These are phyloP conservation scores for Cryptococcus sp. DNA, from an alignment of 1,284 basidiomycete species.

Conservation along the genomic window DNA sequence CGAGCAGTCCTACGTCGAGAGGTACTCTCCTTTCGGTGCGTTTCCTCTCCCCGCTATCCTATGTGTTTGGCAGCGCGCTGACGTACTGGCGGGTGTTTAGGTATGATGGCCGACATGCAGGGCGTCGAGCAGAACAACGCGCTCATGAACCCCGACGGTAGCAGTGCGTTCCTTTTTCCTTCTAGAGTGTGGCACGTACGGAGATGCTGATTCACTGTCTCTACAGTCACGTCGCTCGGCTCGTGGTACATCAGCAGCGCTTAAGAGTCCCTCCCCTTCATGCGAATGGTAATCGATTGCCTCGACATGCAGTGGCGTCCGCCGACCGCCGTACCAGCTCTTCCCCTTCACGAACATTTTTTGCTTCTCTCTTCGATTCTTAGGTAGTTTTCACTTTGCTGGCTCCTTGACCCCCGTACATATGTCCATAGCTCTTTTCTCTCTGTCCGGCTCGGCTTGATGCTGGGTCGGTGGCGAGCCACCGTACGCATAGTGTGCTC, in stretches of 20 bases:
- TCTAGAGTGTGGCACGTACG: no score
- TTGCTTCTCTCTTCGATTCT: no score
- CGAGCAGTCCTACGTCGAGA: slow-evolving; percentile 55
- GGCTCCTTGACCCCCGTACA: no score
- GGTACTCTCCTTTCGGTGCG: slow-evolving; percentile 69
- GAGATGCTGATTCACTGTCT: background rate
- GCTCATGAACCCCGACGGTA: slow-evolving; percentile 46
- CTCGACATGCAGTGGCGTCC: no score
- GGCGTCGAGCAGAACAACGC: slow-evolving; percentile 64
- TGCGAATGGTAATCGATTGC: no score
- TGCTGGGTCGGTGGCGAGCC: background rate
- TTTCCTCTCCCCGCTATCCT: slow-evolving; percentile 12
- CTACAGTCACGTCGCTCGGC: background rate
- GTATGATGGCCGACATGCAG: slow-evolving; percentile 64
- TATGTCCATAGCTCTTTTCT: no score
- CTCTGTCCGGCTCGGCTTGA: background rate
- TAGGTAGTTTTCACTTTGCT: no score
- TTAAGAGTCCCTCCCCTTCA: background rate
- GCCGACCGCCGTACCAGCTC: no score
- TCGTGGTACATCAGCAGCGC: slow-evolving; percentile 1
- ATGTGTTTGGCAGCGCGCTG: background rate
- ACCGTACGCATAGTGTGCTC: no score
- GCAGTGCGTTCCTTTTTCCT: slow-evolving; percentile 25
- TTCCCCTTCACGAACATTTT: no score
- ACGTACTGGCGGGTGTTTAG: slow-evolving; percentile 57